These are phyloP conservation scores for Beverwykella pulmonaria DNA, from an alignment of 495 filamentous ascomycete species.

Conservation along the genomic window DNA sequence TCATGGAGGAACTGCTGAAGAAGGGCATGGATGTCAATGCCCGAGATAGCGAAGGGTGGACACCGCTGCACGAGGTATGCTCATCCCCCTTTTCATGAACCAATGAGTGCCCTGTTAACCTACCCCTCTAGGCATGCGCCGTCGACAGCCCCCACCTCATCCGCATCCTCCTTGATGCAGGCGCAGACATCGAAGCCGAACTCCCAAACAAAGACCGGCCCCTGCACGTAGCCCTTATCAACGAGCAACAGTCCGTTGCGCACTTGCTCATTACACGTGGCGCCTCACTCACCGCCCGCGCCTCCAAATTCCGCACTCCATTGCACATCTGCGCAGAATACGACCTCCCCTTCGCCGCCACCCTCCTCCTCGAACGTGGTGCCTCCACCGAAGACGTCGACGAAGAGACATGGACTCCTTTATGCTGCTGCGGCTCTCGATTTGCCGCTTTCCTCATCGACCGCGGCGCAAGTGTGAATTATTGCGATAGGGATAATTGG, in stretches of 20 bases:
- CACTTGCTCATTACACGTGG: slow-evolving; percentile 7
- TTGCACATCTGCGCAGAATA: slow-evolving; percentile 23
- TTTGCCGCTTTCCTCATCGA: slow-evolving; percentile 5
- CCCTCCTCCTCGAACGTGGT: slow-evolving; percentile 1
- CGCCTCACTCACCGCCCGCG: slow-evolving; percentile 3
- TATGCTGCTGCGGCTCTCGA: slow-evolving; percentile 15
- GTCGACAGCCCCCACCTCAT: slow-evolving; percentile 6
- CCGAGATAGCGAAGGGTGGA: slow-evolving; percentile 17
- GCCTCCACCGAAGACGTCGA: slow-evolving; percentile 8
- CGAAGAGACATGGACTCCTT: slow-evolving; percentile 27
- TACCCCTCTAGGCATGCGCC: slow-evolving; percentile 15
- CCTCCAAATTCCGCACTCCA: slow-evolving; percentile 10
- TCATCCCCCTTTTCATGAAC: background rate
- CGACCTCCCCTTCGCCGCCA: background rate
- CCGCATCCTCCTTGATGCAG: slow-evolving; percentile 7
- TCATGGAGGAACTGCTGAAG: slow-evolving; percentile 2
- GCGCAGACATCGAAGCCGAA: slow-evolving; percentile 19
- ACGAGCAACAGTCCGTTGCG: slow-evolving; percentile 9
- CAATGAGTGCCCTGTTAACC: background rate
- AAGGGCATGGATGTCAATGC: slow-evolving; percentile 8
- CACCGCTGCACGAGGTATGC: slow-evolving; percentile 25
- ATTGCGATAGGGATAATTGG: slow-evolving; percentile 18
- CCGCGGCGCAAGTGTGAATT: slow-evolving; percentile 23
- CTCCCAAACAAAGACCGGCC: slow-evolving; percentile 27
- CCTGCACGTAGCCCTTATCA: slow-evolving; percentile 28